phyloP scores from a whole-genome alignment of 257 asterid genomes.

The Lycium barbarum region DNA sequence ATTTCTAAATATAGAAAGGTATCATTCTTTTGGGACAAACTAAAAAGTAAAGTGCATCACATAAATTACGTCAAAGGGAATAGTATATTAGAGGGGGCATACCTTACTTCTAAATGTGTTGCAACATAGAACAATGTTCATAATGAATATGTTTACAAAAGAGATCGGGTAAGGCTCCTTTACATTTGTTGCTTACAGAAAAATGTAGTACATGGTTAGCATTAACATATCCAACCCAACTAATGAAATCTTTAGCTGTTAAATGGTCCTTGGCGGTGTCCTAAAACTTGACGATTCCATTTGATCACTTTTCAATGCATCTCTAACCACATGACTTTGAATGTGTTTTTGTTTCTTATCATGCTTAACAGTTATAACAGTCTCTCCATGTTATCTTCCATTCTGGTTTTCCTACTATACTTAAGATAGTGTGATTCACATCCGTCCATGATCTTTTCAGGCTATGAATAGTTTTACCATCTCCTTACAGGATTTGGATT shows the following conservation, averaged over 20 bases:
- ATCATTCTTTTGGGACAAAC: background rate
- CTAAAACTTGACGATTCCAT: background rate
- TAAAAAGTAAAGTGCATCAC: background rate
- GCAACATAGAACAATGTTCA: background rate
- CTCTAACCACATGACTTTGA: background rate
- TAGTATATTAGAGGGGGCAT: background rate
- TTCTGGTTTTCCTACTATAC: background rate
- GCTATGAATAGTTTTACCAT: slow-evolving; percentile 21
- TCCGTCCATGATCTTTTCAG: background rate
- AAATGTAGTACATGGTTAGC: background rate
- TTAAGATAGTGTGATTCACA: background rate
- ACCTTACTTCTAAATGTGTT: background rate
- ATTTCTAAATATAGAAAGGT: background rate
- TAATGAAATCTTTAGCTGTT: background rate
- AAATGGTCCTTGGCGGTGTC: background rate
- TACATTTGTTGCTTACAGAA: background rate
- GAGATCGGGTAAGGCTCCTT: background rate
- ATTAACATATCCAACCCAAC: background rate
- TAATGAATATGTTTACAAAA: background rate
- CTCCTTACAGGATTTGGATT: slow-evolving; percentile 85
- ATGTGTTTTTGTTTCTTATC: background rate
- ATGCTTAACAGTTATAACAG: background rate
- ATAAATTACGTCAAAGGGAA: background rate
- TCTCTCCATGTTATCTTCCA: background rate
- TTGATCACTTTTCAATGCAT: background rate